phyloP scores from a whole-genome alignment of 179 eudicot genomes.

The Silene noctiflora region DNA sequence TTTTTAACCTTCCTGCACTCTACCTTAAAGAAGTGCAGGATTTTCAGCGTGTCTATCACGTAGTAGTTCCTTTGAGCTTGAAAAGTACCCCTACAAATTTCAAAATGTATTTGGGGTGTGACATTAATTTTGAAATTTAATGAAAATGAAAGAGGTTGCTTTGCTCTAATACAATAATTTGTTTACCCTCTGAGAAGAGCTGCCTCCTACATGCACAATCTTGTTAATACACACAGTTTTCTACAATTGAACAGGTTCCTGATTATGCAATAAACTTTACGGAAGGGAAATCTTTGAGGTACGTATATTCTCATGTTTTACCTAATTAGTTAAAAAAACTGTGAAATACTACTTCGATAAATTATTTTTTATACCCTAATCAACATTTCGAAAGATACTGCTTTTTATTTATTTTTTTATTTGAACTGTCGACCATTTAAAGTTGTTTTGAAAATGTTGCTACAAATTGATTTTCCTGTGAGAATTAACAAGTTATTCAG shows the following conservation, averaged over 20 bases:
- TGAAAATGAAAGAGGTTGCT: no score
- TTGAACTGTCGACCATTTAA: not conserved
- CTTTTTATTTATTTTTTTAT: not conserved
- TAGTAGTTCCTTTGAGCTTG: not conserved
- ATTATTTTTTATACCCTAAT: not conserved
- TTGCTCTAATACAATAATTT: no score
- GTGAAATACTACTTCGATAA: not conserved
- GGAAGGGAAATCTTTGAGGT: slow-evolving; percentile 40
- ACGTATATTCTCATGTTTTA: not conserved
- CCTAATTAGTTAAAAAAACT: slow-evolving; percentile 1
- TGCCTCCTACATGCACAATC: not conserved
- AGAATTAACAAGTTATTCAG: no score
- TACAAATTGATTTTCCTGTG: no score
- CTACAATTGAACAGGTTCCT: slow-evolving; percentile 36
- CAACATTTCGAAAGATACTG: not conserved
- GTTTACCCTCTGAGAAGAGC: not conserved
- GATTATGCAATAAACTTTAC: slow-evolving; percentile 48
- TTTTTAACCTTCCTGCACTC: not conserved
- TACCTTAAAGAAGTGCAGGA: not conserved
- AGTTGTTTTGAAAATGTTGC: not conserved
- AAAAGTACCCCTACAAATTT: not conserved
- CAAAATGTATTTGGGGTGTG: no score
- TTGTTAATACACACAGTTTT: slow-evolving; percentile 11
- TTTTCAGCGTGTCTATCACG: not conserved
- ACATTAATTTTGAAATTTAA: no score